Conservation (phyloP, 345 rosid genomes). For the Psidium friedrichsthalianum region DNA sequence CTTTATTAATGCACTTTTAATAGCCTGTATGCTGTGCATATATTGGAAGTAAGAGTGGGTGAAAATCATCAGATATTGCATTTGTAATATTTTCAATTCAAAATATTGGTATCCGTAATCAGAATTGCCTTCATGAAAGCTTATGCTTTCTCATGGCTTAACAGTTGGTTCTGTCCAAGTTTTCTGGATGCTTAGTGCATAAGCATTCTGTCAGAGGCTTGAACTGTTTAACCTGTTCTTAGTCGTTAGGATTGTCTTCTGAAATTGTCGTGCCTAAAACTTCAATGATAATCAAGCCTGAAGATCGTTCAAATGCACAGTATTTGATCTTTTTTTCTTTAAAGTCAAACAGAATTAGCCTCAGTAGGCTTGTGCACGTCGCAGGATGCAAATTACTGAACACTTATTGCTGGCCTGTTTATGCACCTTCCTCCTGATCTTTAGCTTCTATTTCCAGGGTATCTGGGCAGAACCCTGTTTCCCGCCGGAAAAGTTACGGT, state of each 20-base stretch:
- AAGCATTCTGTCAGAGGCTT: background rate
- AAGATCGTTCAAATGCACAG: background rate
- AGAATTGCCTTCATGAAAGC: background rate
- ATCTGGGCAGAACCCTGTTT: conserved; percentile 65
- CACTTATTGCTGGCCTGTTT: background rate
- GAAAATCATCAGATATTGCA: background rate
- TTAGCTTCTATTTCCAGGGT: conserved; percentile 60
- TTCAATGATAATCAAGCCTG: background rate
- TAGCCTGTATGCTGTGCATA: background rate
- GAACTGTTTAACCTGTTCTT: background rate
- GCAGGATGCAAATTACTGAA: background rate
- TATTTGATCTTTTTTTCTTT: background rate
- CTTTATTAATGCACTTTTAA: background rate
- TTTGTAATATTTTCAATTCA: background rate
- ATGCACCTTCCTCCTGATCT: conserved; percentile 9
- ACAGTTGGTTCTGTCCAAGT: background rate
- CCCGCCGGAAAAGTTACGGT: conserved; percentile 81
- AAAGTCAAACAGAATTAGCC: background rate
- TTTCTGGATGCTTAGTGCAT: background rate
- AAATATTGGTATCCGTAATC: background rate
- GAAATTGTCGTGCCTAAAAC: background rate
- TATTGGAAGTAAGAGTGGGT: background rate
- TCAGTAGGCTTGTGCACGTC: background rate
- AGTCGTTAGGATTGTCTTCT: background rate
- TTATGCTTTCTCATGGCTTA: background rate